Evolutionary conservation across 2,329 filamentous ascomycete genomes (phyloP).

Genomic region (Aureobasidium melanogenum): DNA sequence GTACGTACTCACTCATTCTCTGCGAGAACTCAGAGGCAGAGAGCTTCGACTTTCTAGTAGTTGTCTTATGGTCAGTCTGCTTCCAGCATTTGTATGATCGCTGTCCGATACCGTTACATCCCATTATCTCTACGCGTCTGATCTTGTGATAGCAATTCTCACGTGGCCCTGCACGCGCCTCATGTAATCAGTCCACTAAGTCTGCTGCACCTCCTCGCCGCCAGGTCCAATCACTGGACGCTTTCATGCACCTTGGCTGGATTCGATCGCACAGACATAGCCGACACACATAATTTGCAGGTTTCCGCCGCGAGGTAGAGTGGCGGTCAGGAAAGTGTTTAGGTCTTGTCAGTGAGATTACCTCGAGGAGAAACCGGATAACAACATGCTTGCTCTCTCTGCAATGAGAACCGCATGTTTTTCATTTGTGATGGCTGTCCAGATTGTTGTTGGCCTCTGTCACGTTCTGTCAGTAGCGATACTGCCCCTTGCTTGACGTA

Average conservation of each 20-base stretch:
- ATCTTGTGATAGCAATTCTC: not conserved
- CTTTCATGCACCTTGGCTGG: not conserved
- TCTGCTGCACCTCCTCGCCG: not conserved
- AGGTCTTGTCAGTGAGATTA: not conserved
- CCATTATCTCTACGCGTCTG: not conserved
- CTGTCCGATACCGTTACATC: not conserved
- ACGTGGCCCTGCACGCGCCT: constrained; percentile 3
- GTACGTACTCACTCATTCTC: not conserved
- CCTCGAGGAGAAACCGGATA: not conserved
- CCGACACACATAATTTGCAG: not conserved
- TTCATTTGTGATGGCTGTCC: too few species aligned
- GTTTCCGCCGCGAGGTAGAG: not conserved
- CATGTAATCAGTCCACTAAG: not conserved
- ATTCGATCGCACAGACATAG: not conserved
- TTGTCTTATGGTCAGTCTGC: not conserved
- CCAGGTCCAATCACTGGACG: not conserved
- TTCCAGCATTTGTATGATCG: not conserved
- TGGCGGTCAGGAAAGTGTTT: not conserved
- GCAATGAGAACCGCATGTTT: not conserved
- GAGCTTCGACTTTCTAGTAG: not conserved
- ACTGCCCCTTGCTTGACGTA: not conserved
- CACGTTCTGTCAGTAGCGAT: not conserved
- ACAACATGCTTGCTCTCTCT: not conserved
- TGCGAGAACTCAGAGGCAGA: not conserved
- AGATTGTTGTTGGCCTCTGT: too few species aligned